phyloP scores from a whole-genome alignment of 2,329 filamentous ascomycete species.

The Fusarium miscanthi region DNA sequence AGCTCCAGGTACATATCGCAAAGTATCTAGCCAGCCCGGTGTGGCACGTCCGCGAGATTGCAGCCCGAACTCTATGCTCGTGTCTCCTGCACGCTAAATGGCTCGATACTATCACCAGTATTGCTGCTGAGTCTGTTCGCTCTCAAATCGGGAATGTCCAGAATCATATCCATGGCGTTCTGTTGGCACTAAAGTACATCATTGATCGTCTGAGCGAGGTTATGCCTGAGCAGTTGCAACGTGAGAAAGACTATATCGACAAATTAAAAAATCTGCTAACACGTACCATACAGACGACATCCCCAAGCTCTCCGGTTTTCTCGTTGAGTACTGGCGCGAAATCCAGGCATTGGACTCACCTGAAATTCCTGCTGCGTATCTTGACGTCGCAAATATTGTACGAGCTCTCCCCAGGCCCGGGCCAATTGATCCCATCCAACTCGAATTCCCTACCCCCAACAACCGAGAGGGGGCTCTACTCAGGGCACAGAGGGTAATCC shows the following conservation, averaged over 20 bases:
- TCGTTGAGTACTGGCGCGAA: slow-evolving; percentile 44
- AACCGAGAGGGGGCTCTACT: slow-evolving; percentile 52
- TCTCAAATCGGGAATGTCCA: slow-evolving; percentile 48
- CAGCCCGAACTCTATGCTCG: slow-evolving; percentile 76
- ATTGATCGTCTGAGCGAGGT: slow-evolving; percentile 65
- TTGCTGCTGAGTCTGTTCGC: slow-evolving; percentile 50
- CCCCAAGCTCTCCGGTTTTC: slow-evolving; percentile 46
- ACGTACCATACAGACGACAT: slow-evolving; percentile 44
- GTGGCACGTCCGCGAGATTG: slow-evolving; percentile 86
- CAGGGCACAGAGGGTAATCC: slow-evolving; percentile 52
- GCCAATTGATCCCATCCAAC: slow-evolving; percentile 28
- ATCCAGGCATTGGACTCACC: slow-evolving; percentile 47
- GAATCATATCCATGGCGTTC: slow-evolving; percentile 69
- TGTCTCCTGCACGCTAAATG: slow-evolving; percentile 66
- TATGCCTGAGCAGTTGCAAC: slow-evolving; percentile 54
- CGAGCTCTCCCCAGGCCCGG: slow-evolving; percentile 47
- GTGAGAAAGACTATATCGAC: slow-evolving; percentile 49
- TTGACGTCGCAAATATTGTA: slow-evolving; percentile 59
- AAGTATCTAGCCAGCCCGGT: slow-evolving; percentile 74
- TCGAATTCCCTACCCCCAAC: slow-evolving; percentile 33
- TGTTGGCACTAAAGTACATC: slow-evolving; percentile 67
- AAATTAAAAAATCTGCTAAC: slow-evolving; percentile 26
- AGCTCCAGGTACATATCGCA: slow-evolving; percentile 68
- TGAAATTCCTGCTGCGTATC: slow-evolving; percentile 58
- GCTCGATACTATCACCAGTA: slow-evolving; percentile 53